A percentile compares a stretch with the other conserved stretches of the same genome.
These are phyloP conservation scores for Oryza meyeriana DNA, from an alignment of 176 grass and related monocot genomes.

Conservation along the genomic window DNA sequence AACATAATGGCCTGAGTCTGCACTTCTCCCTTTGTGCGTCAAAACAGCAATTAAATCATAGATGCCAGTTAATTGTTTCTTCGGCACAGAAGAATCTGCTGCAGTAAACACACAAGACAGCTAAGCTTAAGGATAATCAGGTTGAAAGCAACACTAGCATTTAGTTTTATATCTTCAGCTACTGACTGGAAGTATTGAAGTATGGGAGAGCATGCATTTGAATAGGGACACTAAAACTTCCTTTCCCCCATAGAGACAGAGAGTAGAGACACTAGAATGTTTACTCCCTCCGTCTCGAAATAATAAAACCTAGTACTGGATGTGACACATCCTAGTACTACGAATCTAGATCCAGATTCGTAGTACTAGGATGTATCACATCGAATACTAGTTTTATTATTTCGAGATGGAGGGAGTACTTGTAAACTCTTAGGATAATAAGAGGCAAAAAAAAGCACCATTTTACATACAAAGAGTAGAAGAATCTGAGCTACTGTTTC, in stretches of 20 bases:
- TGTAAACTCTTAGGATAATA: not conserved
- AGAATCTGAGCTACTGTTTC: conserved; percentile 1
- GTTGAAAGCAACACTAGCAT: not conserved
- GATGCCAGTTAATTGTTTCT: conserved; percentile 83
- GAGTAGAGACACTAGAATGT: not conserved
- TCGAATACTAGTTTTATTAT: too few relatives aligned
- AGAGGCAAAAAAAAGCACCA: not conserved
- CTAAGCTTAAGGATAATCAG: conserved; percentile 6
- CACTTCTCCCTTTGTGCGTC: conserved; percentile 99
- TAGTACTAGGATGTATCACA: too few relatives aligned
- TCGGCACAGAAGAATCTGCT: conserved; percentile 48
- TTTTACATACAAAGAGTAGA: not conserved
- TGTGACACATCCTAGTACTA: too few relatives aligned
- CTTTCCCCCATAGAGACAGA: too few relatives aligned
- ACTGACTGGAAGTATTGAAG: too few relatives aligned
- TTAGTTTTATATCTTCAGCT: too few relatives aligned
- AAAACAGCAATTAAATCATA: conserved; percentile 97
- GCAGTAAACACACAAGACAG: not conserved
- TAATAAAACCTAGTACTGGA: too few relatives aligned
- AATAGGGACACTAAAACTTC: not conserved
- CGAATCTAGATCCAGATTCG: too few relatives aligned
- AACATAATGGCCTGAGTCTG: conserved; percentile 98
- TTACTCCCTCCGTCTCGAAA: too few relatives aligned
- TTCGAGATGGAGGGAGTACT: too few relatives aligned
- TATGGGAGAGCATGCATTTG: not conserved